phyloP scores from a whole-genome alignment of 768 basidiomycete species.

The Kwoniella heveanensis region DNA sequence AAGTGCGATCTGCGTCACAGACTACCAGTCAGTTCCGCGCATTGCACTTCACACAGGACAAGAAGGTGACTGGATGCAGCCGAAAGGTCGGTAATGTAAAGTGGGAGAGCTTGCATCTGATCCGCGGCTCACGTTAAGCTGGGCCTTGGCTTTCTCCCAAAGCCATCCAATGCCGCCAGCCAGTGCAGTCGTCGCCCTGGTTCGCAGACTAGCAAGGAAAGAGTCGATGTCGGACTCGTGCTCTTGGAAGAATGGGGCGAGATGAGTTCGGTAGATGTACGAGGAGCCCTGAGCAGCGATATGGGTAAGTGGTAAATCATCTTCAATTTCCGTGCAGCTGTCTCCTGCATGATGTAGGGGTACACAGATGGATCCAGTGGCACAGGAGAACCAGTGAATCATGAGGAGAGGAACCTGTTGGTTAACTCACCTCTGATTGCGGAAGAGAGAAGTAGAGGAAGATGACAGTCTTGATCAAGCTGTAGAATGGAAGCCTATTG shows the following conservation, averaged over 20 bases:
- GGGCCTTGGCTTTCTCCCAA: conserved; percentile 50
- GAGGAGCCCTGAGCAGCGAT: conserved; percentile 69
- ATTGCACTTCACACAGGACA: too few species aligned
- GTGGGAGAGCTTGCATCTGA: not conserved
- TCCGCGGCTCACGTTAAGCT: conserved; percentile 47
- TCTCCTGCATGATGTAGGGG: too few species aligned
- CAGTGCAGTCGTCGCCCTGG: conserved; percentile 41
- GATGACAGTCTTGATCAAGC: conserved; percentile 75
- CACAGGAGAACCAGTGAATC: too few species aligned
- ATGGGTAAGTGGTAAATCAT: too few species aligned
- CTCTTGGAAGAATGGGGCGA: conserved; percentile 77
- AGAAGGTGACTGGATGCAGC: too few species aligned
- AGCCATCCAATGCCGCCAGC: conserved; percentile 44
- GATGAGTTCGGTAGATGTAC: conserved; percentile 75
- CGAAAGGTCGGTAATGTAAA: not conserved
- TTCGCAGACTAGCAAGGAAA: conserved; percentile 62
- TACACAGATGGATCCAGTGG: too few species aligned
- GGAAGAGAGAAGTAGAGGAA: conserved; percentile 88
- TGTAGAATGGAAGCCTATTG: conserved; percentile 95
- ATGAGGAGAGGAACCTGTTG: too few species aligned
- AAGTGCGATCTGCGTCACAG: conserved; percentile 32
- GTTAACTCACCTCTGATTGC: conserved; percentile 67
- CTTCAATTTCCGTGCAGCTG: too few species aligned
- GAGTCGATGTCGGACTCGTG: conserved; percentile 86
- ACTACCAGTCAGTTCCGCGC: too few species aligned